Percentiles rank a stretch among this genome's conserved stretches.
phyloP scores from a whole-genome alignment of 257 asterid genomes.

The Orobanche coerulescens region DNA sequence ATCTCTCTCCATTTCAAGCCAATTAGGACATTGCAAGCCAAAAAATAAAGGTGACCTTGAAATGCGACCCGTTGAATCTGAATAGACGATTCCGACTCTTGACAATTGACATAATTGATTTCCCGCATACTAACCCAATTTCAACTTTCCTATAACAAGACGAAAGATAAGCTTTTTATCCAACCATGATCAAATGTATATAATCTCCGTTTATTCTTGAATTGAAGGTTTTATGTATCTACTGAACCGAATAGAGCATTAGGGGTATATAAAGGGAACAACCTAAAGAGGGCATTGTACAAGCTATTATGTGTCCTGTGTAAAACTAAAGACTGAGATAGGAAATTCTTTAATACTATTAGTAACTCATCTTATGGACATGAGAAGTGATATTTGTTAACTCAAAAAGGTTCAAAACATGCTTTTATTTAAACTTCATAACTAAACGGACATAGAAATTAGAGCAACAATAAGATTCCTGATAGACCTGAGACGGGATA shows the following conservation, averaged over 20 bases:
- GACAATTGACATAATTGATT: background rate
- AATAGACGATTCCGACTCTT: background rate
- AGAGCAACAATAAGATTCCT: slow-evolving; percentile 1
- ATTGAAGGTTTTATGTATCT: too few species aligned
- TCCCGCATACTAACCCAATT: background rate
- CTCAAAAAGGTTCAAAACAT: background rate
- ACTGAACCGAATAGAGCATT: too few species aligned
- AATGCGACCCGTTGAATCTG: background rate
- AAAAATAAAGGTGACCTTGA: background rate
- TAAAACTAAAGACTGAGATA: background rate
- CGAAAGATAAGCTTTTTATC: slow-evolving; percentile 12
- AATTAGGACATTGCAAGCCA: background rate
- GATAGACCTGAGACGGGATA: background rate
- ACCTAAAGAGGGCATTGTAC: background rate
- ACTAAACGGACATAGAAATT: background rate
- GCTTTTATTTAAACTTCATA: background rate
- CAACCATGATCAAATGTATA: background rate
- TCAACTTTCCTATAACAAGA: slow-evolving; percentile 8
- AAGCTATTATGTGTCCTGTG: background rate
- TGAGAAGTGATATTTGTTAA: slow-evolving; percentile 4
- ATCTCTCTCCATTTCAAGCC: background rate
- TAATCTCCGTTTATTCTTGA: too few species aligned
- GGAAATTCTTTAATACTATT: background rate
- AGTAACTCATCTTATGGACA: background rate
- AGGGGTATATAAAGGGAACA: background rate